phyloP scores from a whole-genome alignment of 768 basidiomycete species.

The Inosperma sp. region DNA sequence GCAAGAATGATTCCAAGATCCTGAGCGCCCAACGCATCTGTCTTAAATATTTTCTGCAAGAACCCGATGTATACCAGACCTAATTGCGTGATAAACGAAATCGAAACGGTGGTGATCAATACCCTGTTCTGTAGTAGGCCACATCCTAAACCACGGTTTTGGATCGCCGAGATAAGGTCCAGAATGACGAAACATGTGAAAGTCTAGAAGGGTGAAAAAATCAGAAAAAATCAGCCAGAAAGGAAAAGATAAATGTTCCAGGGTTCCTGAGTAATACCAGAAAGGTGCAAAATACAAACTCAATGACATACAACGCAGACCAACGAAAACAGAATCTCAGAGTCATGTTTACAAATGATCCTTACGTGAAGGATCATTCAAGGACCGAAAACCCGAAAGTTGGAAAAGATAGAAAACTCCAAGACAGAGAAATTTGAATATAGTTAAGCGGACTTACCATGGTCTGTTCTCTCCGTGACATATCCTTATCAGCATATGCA shows the following conservation, averaged over 20 bases:
- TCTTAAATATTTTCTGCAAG: slow-evolving; percentile 92
- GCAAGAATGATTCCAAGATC: slow-evolving; percentile 71
- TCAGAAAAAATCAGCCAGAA: slow-evolving; percentile 8
- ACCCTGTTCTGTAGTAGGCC: slow-evolving; percentile 81
- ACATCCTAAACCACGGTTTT: slow-evolving; percentile 89
- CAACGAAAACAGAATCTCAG: too few relatives aligned
- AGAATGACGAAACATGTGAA: slow-evolving; percentile 97
- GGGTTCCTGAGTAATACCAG: too few relatives aligned
- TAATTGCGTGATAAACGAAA: slow-evolving; percentile 82
- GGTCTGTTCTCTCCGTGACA: slow-evolving; percentile 88
- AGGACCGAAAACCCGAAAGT: too few relatives aligned
- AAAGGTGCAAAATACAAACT: too few relatives aligned
- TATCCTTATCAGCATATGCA: slow-evolving; percentile 76
- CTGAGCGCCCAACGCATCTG: slow-evolving; percentile 62
- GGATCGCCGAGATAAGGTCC: slow-evolving; percentile 90
- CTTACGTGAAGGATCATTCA: not conserved
- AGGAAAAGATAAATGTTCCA: not conserved
- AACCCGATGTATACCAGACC: slow-evolving; percentile 85
- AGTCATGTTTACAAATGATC: too few relatives aligned
- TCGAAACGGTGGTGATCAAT: slow-evolving; percentile 82
- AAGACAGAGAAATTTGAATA: too few relatives aligned
- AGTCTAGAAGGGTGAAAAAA: slow-evolving; percentile 58
- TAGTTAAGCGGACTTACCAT: too few relatives aligned
- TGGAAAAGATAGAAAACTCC: not conserved
- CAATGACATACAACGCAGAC: too few relatives aligned